Evolutionary conservation across 2,329 filamentous ascomycete species (phyloP).

Genomic region (Didymella lethalis): DNA sequence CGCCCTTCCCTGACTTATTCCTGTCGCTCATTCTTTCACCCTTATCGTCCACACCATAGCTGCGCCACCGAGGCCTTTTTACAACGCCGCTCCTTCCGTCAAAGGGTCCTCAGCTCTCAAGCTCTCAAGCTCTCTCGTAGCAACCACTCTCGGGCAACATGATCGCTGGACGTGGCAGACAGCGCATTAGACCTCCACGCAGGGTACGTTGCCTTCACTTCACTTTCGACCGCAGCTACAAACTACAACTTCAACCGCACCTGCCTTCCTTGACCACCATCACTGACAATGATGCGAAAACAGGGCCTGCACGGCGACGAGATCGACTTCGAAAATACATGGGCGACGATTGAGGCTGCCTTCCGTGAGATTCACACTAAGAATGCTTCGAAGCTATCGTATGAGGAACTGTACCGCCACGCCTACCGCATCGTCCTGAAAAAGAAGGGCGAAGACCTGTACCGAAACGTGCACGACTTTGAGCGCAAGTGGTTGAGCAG

Average conservation of each 20-base stretch:
- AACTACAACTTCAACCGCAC: conserved; percentile 14
- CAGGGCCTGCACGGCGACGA: conserved; percentile 68
- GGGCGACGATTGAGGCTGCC: conserved; percentile 78
- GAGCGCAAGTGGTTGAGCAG: conserved; percentile 82
- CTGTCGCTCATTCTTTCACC: conserved; percentile 8
- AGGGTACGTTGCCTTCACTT: conserved; percentile 61
- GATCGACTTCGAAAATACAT: conserved; percentile 85
- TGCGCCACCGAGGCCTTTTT: conserved; percentile 5
- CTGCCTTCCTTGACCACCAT: conserved; percentile 10
- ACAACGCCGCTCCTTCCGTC: neutral
- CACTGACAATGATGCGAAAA: conserved; percentile 24
- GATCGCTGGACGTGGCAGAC: conserved; percentile 63
- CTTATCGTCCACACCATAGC: neutral
- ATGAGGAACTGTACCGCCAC: conserved; percentile 92
- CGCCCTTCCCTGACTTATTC: neutral
- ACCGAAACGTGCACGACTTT: conserved; percentile 79
- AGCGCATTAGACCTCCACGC: conserved; percentile 72
- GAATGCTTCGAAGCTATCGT: conserved; percentile 87
- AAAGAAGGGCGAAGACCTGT: conserved; percentile 83
- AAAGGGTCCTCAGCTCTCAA: neutral
- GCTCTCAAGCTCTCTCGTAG: neutral
- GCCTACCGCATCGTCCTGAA: conserved; percentile 93
- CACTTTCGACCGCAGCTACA: conserved; percentile 1
- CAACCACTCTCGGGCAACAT: conserved; percentile 44
- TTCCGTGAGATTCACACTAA: conserved; percentile 90